phyloP scores from a whole-genome alignment of 805 yeast species.

The Wickerhamiella nectarea region DNA sequence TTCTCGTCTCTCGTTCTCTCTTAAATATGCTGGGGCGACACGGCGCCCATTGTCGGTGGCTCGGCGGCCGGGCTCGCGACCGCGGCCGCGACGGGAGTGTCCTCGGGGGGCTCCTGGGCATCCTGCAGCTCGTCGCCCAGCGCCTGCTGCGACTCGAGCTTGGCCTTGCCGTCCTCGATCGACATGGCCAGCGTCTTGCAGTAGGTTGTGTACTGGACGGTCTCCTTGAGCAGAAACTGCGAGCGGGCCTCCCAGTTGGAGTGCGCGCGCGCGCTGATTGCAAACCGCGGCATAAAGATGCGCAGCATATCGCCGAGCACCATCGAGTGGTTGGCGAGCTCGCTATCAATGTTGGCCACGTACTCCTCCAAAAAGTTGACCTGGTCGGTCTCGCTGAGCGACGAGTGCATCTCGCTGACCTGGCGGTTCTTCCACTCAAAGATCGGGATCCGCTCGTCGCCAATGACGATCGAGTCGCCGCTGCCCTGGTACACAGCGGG shows the following conservation, averaged over 20 bases:
- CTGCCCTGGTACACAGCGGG: conserved; percentile 1
- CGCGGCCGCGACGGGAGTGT: conserved; percentile 1
- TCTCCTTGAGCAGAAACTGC: conserved; percentile 23
- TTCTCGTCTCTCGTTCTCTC: no score
- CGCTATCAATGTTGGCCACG: conserved; percentile 28
- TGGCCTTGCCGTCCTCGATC: conserved; percentile 14
- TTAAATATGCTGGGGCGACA: neutral
- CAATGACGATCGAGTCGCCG: conserved; percentile 14
- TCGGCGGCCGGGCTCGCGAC: neutral
- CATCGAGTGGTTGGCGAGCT: conserved; percentile 33
- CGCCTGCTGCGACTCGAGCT: neutral
- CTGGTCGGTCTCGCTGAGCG: conserved; percentile 28
- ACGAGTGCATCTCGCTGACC: conserved; percentile 23
- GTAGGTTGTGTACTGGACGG: conserved; percentile 22
- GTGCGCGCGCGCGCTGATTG: conserved; percentile 21
- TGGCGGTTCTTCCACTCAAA: conserved; percentile 26
- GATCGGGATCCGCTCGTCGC: conserved; percentile 20
- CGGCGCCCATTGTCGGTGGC: neutral
- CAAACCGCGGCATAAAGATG: conserved; percentile 22
- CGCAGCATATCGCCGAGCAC: conserved; percentile 28
- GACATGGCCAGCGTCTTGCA: conserved; percentile 11
- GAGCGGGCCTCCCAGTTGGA: conserved; percentile 26
- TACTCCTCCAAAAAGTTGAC: conserved; percentile 30
- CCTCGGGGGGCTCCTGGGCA: neutral
- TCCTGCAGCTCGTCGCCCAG: neutral